phyloP scores from a whole-genome alignment of 331 rosid species.

The Erythrophleum ivorense region DNA sequence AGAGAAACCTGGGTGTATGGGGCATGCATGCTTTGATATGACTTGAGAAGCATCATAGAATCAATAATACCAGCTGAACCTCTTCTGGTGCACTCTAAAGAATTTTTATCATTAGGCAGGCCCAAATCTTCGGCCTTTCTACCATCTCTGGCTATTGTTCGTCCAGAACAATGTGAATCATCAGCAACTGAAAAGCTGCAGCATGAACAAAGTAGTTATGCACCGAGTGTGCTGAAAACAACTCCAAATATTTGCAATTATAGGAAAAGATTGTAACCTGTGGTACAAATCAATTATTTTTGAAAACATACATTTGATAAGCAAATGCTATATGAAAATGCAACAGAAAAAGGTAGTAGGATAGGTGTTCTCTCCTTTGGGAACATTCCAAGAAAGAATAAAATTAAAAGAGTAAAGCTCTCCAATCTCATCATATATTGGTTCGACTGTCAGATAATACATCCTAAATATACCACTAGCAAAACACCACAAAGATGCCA shows the following conservation, averaged over 20 bases:
- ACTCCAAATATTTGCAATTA: conserved; percentile 27
- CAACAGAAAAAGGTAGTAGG: conserved; percentile 14
- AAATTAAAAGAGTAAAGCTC: conserved; percentile 15
- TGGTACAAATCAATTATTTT: conserved; percentile 34
- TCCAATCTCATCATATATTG: neutral
- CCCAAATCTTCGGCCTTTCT: conserved; percentile 53
- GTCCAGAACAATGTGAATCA: conserved; percentile 47
- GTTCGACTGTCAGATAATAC: neutral
- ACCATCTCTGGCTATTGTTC: conserved; percentile 37
- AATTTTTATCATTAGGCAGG: conserved; percentile 48
- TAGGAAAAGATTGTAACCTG: conserved; percentile 13
- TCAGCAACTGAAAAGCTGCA: conserved; percentile 55
- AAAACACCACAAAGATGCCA: neutral
- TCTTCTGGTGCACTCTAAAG: conserved; percentile 61
- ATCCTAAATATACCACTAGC: neutral
- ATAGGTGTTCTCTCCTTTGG: neutral
- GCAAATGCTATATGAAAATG: conserved; percentile 25
- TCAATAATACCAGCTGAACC: conserved; percentile 85
- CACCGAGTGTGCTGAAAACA: conserved; percentile 26
- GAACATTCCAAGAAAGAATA: neutral
- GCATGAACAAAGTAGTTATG: conserved; percentile 34
- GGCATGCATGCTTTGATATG: conserved; percentile 82
- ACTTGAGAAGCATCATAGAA: conserved; percentile 83
- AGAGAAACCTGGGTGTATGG: conserved; percentile 90
- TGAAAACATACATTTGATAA: conserved; percentile 8